Base-by-base conservation (phyloP, 768 basidiomycete genomes). In the Boletus tomentosulus region DNA sequence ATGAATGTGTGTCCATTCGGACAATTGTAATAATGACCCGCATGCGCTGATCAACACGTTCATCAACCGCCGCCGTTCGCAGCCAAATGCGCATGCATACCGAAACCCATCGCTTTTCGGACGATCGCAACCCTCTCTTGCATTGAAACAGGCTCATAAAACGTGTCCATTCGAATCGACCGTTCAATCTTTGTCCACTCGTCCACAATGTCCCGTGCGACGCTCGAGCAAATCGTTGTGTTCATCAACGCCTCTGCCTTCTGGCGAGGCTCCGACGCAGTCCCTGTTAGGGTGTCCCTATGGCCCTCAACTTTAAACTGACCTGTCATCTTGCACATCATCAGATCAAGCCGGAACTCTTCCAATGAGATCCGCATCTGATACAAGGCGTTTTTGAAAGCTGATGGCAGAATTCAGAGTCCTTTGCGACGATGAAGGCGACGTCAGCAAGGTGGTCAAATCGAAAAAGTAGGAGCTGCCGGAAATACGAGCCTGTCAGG, bases 1-100 rank as follows among this genome's bases (percentile, higher is more conserved):
- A 82, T 78, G 51, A 81, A 86, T 0, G 77, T 73, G 57, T 87
- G 85, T 0, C 85, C 85, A 47, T 85, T 85, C 0, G 69, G 74
- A 52, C 81, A 82, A 15, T 72, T 75, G 52, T 77, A 79, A 54
- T 74, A 80, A 58, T 79, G 78, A 0, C 77, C 77, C 3, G 72
- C 66, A 7, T 71, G 68, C 9, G 67, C 76, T 75, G 28, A n/a
- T n/a, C 16, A 35, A 35, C 1, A 3, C 16, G 43, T 19, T 57
- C 6, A 22, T 13, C 22, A 49, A 54, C 16, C 56, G 43, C 12
- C 16, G 4, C 4, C 6, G 0, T 51, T 15, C n/a, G n/a, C n/a
- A n/a, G n/a, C n/a, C 6, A 22, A 3, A 11, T 11, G 31, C 11
- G 16, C n/a, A 1, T 22, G 4, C 47, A 71, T 55, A 82, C 82